Conservation (phyloP, 2,329 filamentous ascomycete genomes). For the Cladorrhinum sp. region DNA sequence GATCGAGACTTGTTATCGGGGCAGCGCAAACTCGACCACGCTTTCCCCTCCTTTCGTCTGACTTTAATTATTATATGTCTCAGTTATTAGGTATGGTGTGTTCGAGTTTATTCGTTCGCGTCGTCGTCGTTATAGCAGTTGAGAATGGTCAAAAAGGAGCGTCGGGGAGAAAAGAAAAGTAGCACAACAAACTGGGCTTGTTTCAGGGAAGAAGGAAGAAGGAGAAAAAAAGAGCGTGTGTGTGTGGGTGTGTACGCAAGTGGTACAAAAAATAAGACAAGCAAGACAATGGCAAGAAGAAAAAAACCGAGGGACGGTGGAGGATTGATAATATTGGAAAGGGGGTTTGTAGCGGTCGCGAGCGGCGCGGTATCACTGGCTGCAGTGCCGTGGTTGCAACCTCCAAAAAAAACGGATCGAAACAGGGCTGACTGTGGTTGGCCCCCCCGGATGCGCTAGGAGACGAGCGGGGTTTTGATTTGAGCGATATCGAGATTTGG, state of each 20-base stretch:
- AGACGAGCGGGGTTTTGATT: neutral
- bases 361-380: neutral
- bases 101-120: neutral
- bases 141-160: neutral
- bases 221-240: neutral
- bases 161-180: neutral
- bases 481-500: neutral
- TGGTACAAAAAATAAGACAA: neutral
- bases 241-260: neutral
- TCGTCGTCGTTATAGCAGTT: neutral
- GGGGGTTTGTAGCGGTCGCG: neutral
- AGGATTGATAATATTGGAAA: neutral
- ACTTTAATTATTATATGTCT: neutral
- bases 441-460: neutral
- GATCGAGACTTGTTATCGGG: neutral
- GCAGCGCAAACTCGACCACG: neutral
- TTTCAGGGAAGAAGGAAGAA: neutral
- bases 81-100: neutral
- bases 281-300: neutral
- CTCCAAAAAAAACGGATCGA: neutral
- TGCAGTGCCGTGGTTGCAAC: neutral
- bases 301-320: neutral
- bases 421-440: slow-evolving; percentile 1
- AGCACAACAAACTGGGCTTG: neutral
- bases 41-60: neutral